phyloP scores from a whole-genome alignment of 2,329 filamentous ascomycete species.

The Trichophyton simii region DNA sequence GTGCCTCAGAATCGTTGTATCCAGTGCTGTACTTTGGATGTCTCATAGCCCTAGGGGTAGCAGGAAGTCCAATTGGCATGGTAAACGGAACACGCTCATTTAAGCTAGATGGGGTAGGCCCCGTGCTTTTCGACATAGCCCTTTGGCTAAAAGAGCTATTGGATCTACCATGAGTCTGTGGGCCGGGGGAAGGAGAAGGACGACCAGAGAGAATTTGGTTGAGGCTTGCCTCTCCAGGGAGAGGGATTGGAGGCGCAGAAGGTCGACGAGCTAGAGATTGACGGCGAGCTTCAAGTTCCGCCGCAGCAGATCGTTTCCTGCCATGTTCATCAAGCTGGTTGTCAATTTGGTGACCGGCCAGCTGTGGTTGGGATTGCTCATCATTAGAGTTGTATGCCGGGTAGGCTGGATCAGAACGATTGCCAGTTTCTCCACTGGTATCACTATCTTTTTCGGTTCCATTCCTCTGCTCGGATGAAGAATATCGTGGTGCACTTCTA shows the following conservation, averaged over 20 bases:
- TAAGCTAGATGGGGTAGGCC: slow-evolving; percentile 27
- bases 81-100: slow-evolving; percentile 39
- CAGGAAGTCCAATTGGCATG: slow-evolving; percentile 61
- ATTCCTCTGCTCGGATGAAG: slow-evolving; percentile 34
- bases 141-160: slow-evolving; percentile 24
- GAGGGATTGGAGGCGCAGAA: slow-evolving; percentile 65
- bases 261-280: slow-evolving; percentile 70
- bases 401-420: background rate
- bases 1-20: slow-evolving; percentile 38
- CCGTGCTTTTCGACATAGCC: slow-evolving; percentile 22
- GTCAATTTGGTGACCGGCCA: background rate
- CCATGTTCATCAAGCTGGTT: background rate
- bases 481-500: slow-evolving; percentile 32
- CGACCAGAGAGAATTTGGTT: background rate
- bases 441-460: background rate
- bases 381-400: background rate
- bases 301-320: slow-evolving; percentile 63
- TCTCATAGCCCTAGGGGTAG: slow-evolving; percentile 82
- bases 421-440: background rate
- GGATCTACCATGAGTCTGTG: slow-evolving; percentile 30
- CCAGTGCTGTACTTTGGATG: slow-evolving; percentile 53
- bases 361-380: background rate
- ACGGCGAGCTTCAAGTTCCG: slow-evolving; percentile 77
- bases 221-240: slow-evolving; percentile 45
- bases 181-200: slow-evolving; percentile 19